Evolutionary conservation across 2,329 filamentous ascomycete genomes (phyloP).

Genomic region (Clonostachys sp.): DNA sequence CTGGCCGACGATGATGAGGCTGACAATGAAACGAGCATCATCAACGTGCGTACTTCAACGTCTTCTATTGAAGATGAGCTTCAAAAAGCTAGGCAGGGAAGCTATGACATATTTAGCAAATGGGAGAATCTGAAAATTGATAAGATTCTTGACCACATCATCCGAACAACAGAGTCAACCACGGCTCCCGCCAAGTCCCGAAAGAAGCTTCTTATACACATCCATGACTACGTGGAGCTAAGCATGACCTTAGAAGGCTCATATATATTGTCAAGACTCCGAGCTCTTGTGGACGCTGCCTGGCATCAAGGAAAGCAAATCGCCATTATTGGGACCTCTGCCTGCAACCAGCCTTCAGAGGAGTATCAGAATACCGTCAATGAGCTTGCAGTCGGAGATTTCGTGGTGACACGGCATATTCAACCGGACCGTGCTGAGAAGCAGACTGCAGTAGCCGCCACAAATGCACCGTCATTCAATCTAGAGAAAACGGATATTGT

Average conservation of each 20-base stretch:
- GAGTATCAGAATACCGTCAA: constrained; percentile 32
- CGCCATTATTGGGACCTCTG: constrained; percentile 75
- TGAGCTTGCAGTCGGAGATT: constrained; percentile 33
- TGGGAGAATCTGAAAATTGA: constrained; percentile 61
- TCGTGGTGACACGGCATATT: constrained; percentile 28
- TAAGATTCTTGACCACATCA: constrained; percentile 51
- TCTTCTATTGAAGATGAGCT: constrained; percentile 32
- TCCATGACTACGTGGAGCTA: constrained; percentile 79
- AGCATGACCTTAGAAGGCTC: constrained; percentile 64
- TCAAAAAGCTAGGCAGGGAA: constrained; percentile 31
- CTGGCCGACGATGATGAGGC: constrained; percentile 25
- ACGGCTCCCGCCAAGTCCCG: constrained; percentile 4
- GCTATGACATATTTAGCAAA: constrained; percentile 30
- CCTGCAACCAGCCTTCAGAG: constrained; percentile 43
- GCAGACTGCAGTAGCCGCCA: not conserved
- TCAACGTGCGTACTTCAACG: constrained; percentile 16
- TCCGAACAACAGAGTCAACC: constrained; percentile 13
- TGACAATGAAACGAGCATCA: constrained; percentile 21
- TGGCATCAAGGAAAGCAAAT: constrained; percentile 69
- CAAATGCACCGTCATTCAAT: constrained; percentile 3
- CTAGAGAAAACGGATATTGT: constrained; percentile 32
- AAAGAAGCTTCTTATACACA: constrained; percentile 63
- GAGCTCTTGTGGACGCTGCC: constrained; percentile 65
- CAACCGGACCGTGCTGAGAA: constrained; percentile 18
- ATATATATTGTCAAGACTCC: constrained; percentile 65